Percentiles rank a stretch among this genome's conserved stretches.
phyloP scores from a whole-genome alignment of 495 filamentous ascomycete genomes.

The Astrocystis sublimbata region DNA sequence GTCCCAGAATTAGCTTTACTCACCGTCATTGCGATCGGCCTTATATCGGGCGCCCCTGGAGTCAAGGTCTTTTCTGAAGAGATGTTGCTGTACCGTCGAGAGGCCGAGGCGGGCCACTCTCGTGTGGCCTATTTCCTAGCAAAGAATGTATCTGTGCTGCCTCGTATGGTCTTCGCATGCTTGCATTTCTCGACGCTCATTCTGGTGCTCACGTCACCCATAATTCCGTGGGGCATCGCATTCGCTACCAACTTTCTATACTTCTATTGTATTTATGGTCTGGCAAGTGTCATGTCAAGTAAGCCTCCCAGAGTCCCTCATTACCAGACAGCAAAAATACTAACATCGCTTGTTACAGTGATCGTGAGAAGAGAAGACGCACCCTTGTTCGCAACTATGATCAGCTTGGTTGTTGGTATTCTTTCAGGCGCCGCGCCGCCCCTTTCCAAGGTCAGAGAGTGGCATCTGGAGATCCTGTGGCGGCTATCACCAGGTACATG shows the following conservation, averaged over 20 bases:
- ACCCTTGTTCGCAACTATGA: constrained; percentile 51
- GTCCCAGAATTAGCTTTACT: constrained; percentile 54
- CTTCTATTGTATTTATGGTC: constrained; percentile 60
- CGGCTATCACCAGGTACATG: constrained; percentile 53
- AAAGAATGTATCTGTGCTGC: constrained; percentile 52
- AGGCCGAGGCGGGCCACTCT: constrained; percentile 56
- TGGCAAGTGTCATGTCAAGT: constrained; percentile 48
- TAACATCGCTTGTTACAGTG: constrained; percentile 26
- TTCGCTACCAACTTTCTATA: constrained; percentile 54
- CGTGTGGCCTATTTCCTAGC: constrained; percentile 56
- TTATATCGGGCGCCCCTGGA: constrained; percentile 53
- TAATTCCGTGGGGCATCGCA: constrained; percentile 45
- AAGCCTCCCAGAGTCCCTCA: neutral
- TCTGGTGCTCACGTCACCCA: constrained; percentile 50
- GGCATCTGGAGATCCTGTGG: constrained; percentile 61
- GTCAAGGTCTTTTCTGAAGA: constrained; percentile 60
- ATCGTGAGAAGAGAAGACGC: constrained; percentile 49
- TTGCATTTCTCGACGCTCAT: constrained; percentile 58
- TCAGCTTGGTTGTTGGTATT: constrained; percentile 48
- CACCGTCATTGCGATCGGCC: constrained; percentile 54
- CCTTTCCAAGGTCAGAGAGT: constrained; percentile 46
- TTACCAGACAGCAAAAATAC: neutral
- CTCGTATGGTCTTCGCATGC: constrained; percentile 51
- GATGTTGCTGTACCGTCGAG: constrained; percentile 53
- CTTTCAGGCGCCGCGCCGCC: constrained; percentile 53